Evolutionary conservation across 768 basidiomycete species (phyloP).

Genomic region (Mycena polygramma): DNA sequence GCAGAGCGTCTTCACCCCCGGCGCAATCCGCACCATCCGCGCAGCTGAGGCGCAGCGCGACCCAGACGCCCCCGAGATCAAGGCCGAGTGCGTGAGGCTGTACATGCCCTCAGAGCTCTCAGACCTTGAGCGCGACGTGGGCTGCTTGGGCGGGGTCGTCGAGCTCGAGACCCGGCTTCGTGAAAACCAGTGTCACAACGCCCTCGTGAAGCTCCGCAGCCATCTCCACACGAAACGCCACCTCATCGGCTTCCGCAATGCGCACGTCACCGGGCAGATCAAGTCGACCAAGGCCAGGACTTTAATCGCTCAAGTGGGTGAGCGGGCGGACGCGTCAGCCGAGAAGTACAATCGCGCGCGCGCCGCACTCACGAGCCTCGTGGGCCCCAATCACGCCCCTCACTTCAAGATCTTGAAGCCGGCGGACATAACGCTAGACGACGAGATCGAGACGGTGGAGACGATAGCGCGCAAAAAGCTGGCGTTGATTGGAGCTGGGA

Average conservation of each 20-base stretch:
- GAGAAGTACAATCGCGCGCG: not conserved
- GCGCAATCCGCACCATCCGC: not conserved
- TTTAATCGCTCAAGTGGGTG: not conserved
- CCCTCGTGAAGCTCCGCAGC: not conserved
- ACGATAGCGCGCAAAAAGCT: not conserved
- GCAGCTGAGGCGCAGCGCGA: not conserved
- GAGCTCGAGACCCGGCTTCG: not conserved
- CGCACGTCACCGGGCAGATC: too few relatives aligned
- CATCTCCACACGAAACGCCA: not conserved
- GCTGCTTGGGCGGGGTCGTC: not conserved
- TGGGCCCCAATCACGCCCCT: not conserved
- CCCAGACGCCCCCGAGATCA: not conserved
- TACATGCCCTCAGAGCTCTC: slow-evolving; percentile 13
- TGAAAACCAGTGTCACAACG: not conserved
- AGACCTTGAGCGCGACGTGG: not conserved
- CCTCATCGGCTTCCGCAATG: not conserved
- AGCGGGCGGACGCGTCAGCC: not conserved
- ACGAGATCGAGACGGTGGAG: not conserved
- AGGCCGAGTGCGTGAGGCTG: not conserved
- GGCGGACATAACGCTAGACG: not conserved
- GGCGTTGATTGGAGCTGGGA: not conserved
- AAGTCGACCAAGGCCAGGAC: not conserved
- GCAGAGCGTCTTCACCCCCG: slow-evolving; percentile 5
- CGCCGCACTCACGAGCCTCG: not conserved
- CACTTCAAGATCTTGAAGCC: slow-evolving; percentile 3